Conservation (phyloP, 2,329 filamentous ascomycete genomes). For the Penicillium digitatum region DNA sequence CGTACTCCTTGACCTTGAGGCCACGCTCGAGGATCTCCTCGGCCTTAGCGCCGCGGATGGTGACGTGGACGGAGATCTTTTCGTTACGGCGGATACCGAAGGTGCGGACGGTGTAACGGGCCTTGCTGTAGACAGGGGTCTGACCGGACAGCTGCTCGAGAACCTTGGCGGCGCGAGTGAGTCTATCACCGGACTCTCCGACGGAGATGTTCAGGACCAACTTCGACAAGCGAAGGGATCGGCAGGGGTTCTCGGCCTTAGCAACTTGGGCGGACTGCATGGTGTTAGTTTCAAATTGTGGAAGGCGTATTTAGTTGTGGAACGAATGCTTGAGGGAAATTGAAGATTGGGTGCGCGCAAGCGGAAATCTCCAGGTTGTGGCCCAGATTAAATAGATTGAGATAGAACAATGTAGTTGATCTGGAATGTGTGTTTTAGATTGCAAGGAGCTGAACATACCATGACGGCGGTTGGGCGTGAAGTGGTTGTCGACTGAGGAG, state of each 20-base stretch:
- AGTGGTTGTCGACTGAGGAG: conserved; percentile 38
- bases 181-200: conserved; percentile 99
- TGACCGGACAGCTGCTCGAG: conserved; percentile 99
- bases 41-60: conserved; percentile 97
- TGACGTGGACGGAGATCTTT: conserved; percentile 99
- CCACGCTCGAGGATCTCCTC: conserved; percentile 99
- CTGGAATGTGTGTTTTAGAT: neutral
- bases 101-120: conserved; percentile 99
- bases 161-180: conserved; percentile 99
- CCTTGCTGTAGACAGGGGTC: conserved; percentile 99
- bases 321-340: conserved; percentile 3
- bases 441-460: conserved; percentile 38
- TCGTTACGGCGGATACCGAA: conserved; percentile 99
- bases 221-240: conserved; percentile 99
- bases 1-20: conserved; percentile 99
- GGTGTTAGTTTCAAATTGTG: conserved; percentile 19
- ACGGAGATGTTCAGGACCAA: conserved; percentile 99
- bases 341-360: conserved; percentile 6
- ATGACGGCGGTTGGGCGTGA: conserved; percentile 49
- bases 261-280: conserved; percentile 62
- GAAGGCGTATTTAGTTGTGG: conserved; percentile 10
- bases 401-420: neutral
- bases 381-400: neutral
- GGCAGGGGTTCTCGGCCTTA: conserved; percentile 97
- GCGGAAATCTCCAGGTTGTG: neutral